These are phyloP conservation scores for Plantago elongata DNA, from an alignment of 257 asterid species.

Conservation along the genomic window DNA sequence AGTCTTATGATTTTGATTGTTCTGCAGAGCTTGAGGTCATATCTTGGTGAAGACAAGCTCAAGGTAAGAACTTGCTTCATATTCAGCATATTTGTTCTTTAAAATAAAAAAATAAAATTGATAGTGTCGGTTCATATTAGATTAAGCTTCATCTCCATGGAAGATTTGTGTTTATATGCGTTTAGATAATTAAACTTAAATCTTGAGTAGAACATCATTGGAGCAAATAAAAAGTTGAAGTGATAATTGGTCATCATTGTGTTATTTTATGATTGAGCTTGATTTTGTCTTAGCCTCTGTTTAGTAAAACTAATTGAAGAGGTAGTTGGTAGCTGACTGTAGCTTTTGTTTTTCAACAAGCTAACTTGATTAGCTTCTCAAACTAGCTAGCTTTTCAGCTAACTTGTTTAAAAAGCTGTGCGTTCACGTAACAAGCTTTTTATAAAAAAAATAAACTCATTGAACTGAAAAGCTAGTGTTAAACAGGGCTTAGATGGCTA, in stretches of 20 bases:
- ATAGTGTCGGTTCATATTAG: background rate
- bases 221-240: constrained; percentile 2
- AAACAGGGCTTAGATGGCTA: background rate
- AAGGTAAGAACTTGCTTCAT: constrained; percentile 44
- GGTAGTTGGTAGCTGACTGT: too few species aligned
- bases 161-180: constrained; percentile 7
- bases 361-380: too few species aligned
- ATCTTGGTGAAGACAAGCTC: constrained; percentile 88
- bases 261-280: constrained; percentile 2
- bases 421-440: too few species aligned
- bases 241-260: constrained; percentile 4
- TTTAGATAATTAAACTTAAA: background rate
- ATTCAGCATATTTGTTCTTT: background rate
- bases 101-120: background rate
- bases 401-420: too few species aligned
- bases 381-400: too few species aligned
- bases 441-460: too few species aligned
- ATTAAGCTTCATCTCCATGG: background rate
- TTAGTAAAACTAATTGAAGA: too few species aligned
- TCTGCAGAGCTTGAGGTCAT: constrained; percentile 80
- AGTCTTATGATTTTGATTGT: constrained; percentile 20
- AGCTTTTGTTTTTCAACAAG: too few species aligned
- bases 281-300: too few species aligned
- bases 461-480: too few species aligned
- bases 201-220: constrained; percentile 7